Base-by-base conservation (phyloP, 2,329 filamentous ascomycete species). In the Paracoccidioides brasiliensis region DNA sequence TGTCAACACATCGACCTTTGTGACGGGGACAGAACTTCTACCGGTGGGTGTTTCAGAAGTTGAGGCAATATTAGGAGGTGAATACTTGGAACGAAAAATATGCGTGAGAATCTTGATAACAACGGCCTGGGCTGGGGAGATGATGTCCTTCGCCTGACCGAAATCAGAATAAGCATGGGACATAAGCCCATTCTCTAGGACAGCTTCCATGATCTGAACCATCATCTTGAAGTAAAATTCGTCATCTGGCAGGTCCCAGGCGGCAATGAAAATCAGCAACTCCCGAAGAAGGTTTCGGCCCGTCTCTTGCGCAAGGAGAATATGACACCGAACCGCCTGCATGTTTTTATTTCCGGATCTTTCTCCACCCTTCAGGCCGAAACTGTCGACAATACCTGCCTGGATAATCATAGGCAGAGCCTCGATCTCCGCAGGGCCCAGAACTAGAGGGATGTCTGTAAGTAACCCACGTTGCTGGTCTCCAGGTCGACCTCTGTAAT, bases 361-460 rank as follows among this genome's bases (percentile, higher is more conserved):
- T 53, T 81, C 76, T 8, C 75, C 86, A 15, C 84, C 85, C 46
- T 84, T 86, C 6, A 82, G 73, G 0, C 83, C 82, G 60, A 86
- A 85, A 57, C 86, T 87, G 57, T 94, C 88, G 28, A 95, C 82
- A 54, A 97, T 94, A 59, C 90, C 94, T 12, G 88, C 90, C 75
- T 96, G 95, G 64, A 97, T 85, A 57, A 96, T 94, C 90, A 96
- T 95, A 55, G 95, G 91, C 54, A 97, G 74, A 5, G 93, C 90
- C 70, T 97, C 91, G 54, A 96, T 96, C 70, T 97, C 91, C 55
- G 90, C 90, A 0, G 91, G 91, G 45, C 94, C 90, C 35, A 97
- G 77, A 41, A 96, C 95, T 61, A 97, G 86, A 35, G 91, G 91
- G 10, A 97, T 89, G 68, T 97, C 91, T 0, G 91, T 96, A 55